Percentiles rank a stretch among this genome's conserved stretches.
These are phyloP conservation scores for Tremellales sp. DNA, from an alignment of 1,284 basidiomycete genomes.

Conservation along the genomic window DNA sequence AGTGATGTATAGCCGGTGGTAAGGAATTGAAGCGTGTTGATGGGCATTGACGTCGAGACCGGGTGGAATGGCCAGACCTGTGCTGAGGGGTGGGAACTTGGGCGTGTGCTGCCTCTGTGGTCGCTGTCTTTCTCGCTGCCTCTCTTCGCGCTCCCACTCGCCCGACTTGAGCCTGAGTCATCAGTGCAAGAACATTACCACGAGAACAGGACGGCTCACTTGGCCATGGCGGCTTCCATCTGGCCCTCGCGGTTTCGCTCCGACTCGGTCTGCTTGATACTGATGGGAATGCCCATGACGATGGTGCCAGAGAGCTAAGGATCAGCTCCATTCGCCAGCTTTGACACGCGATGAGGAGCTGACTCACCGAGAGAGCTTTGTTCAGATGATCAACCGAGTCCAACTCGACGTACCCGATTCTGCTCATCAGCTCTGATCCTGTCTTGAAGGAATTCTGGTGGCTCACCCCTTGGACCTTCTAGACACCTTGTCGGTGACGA, in stretches of 20 bases:
- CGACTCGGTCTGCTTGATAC: slow-evolving; percentile 92
- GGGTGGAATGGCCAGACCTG: slow-evolving; percentile 29
- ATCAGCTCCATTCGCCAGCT: not conserved
- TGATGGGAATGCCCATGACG: slow-evolving; percentile 96
- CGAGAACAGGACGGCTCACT: slow-evolving; percentile 1
- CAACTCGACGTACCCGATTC: slow-evolving; percentile 96
- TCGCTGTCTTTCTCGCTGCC: not conserved
- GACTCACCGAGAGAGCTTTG: slow-evolving; percentile 73
- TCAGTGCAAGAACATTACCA: not conserved
- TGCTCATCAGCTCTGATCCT: slow-evolving; percentile 25
- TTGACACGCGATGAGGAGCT: not conserved
- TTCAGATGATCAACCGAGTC: slow-evolving; percentile 82
- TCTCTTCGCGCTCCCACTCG: not conserved
- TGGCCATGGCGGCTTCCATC: slow-evolving; percentile 9
- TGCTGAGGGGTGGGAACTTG: slow-evolving; percentile 37
- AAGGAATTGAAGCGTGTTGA: slow-evolving; percentile 50
- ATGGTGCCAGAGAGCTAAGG: slow-evolving; percentile 71
- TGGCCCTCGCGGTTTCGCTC: slow-evolving; percentile 73
- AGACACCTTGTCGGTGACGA: slow-evolving; percentile 89
- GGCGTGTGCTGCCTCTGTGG: slow-evolving; percentile 14
- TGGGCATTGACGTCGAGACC: slow-evolving; percentile 45
- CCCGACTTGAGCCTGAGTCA: not conserved
- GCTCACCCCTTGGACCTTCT: slow-evolving; percentile 90
- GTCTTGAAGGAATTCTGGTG: not conserved
- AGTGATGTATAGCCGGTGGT: slow-evolving; percentile 85